A percentile compares a stretch with the other conserved stretches of the same genome.
These are phyloP conservation scores for Chromera velia DNA, from an alignment of 73 alveolate genomes.

Conservation along the genomic window DNA sequence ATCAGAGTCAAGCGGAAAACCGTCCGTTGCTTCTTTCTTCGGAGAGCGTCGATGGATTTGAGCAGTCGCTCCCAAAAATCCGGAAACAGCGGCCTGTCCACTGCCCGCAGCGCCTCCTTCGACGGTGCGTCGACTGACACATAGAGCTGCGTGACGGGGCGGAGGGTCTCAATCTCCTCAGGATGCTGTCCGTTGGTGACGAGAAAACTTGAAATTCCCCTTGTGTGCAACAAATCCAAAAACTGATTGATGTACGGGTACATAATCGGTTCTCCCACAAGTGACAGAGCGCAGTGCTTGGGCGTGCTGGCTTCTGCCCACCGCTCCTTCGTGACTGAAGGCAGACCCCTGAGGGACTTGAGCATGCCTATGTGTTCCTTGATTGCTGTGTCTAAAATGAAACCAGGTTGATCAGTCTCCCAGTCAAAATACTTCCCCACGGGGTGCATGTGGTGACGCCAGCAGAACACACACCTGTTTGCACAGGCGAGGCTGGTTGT, in stretches of 20 bases:
- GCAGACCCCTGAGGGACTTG: not conserved
- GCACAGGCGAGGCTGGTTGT: slow-evolving; percentile 45
- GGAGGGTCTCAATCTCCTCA: slow-evolving; percentile 24
- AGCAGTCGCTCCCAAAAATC: slow-evolving; percentile 30
- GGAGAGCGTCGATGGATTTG: slow-evolving; percentile 26
- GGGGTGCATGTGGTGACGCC: slow-evolving; percentile 2
- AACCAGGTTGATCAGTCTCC: not conserved
- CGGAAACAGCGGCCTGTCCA: slow-evolving; percentile 38
- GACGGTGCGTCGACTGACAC: slow-evolving; percentile 1
- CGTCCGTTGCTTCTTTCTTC: slow-evolving; percentile 30
- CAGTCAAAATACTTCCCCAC: not conserved
- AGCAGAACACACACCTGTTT: slow-evolving; percentile 43
- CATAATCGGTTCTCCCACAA: slow-evolving; percentile 48
- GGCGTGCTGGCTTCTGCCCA: not conserved
- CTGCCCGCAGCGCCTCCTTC: slow-evolving; percentile 26
- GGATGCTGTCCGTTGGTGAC: slow-evolving; percentile 40
- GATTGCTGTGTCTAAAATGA: not conserved
- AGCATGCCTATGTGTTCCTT: not conserved
- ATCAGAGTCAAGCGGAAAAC: slow-evolving; percentile 31
- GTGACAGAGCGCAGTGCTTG: slow-evolving; percentile 34
- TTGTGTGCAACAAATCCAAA: slow-evolving; percentile 19
- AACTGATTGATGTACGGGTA: slow-evolving; percentile 42
- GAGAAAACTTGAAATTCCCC: slow-evolving; percentile 27
- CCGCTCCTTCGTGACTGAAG: not conserved
- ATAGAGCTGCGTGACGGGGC: slow-evolving; percentile 42